Evolutionary conservation across 2,329 filamentous ascomycete species (phyloP), one percentile per base, ranked within the genome.

Genomic region (Aspergillus sp.): DNA sequence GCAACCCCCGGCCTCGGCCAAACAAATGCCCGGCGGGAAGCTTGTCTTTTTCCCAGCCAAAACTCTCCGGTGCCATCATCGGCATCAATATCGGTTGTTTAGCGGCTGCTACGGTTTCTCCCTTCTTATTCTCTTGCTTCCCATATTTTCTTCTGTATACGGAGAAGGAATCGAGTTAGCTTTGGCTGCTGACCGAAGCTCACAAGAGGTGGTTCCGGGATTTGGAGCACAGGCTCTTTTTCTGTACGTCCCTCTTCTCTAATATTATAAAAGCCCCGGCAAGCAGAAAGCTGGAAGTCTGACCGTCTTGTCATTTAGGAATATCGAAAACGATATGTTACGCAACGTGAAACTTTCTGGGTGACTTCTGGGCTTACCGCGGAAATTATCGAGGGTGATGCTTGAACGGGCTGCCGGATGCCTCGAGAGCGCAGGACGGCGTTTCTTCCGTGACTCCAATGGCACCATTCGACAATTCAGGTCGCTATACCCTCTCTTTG

Each of bases 321-420:
- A 7, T 7, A 7, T 29, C 30, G 35, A n/a, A 43, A 47, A 48
- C 56, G 60, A 62, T 59, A 64, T 59, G 57, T 56, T 59, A 58
- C 54, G 47, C 48, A 47, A 48, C 46, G 42, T 48, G 42, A 40
- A 54, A 46, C 41, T 46, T 45, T 40, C 45, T 48, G 52, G 57
- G 57, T 58, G 57, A 61, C 49, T 48, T 53, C 46, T 53, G 55
- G 55, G 57, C 54, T 57, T 50, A 50, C 56, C 49, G 46, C 55
- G 55, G 56, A 54, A 56, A 59, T 53, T 52, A 52, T 57, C 50
- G 55, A 53, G 63, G 67, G 72, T 67, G 62, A 76, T 76, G 73
- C 71, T 76, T 60, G 73, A 75, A 71, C 71, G 73, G 60, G 68
- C 72, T 56, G 65, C 69, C 50, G 66, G 70, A 66, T 73, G 68